These are phyloP conservation scores for Pythium myriotylum DNA, from an alignment of 352 stramenopile species.

Conservation along the genomic window DNA sequence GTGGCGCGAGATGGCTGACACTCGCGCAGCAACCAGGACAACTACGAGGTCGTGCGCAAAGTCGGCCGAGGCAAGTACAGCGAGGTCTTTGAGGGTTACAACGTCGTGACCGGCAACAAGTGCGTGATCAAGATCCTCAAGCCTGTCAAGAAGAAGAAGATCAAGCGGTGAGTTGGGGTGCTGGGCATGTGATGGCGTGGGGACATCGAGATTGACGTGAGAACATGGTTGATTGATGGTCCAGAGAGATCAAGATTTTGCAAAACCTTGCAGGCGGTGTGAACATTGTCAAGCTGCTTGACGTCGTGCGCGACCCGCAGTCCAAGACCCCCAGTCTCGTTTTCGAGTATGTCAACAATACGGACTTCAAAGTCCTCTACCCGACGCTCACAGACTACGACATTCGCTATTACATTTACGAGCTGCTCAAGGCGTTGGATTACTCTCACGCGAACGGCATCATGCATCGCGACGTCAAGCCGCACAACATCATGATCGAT, in stretches of 20 bases:
- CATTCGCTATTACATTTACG: constrained; percentile 99
- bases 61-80: constrained; percentile 99
- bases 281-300: constrained; percentile 99
- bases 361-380: constrained; percentile 99
- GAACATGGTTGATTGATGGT: background rate
- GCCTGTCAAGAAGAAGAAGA: constrained; percentile 99
- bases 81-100: constrained; percentile 98
- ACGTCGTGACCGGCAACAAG: constrained; percentile 95
- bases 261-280: constrained; percentile 98
- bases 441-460: constrained; percentile 99
- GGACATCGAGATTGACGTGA: background rate
- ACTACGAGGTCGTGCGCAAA: constrained; percentile 99
- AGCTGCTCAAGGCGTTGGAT: constrained; percentile 95
- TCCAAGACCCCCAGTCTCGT: constrained; percentile 98
- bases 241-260: constrained; percentile 98
- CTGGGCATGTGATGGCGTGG: background rate
- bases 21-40: constrained; percentile 89
- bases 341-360: constrained; percentile 99
- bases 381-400: constrained; percentile 98
- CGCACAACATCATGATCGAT: constrained; percentile 99
- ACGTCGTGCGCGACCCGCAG: constrained; percentile 98
- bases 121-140: constrained; percentile 99
- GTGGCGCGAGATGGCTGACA: background rate
- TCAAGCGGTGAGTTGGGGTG: constrained; percentile 87
- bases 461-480: constrained; percentile 99